Evolutionary conservation across 208 protist genomes (phyloP).

Genomic region (Wallacemonas rigidus): DNA sequence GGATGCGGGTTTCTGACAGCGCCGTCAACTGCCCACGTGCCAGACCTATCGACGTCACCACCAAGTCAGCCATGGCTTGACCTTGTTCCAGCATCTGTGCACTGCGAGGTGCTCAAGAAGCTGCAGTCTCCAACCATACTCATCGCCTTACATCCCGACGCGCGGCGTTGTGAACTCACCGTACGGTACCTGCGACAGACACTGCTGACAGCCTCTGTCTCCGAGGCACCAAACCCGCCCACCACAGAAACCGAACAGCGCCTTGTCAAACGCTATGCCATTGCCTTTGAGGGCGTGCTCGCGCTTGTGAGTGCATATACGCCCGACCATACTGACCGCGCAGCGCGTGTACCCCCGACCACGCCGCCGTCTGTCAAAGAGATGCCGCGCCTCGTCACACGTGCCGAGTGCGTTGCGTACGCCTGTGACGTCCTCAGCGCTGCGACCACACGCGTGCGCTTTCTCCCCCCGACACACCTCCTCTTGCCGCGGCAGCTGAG

Average conservation of each 20-base stretch:
- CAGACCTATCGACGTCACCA: too few species aligned
- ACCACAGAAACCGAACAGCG: background rate
- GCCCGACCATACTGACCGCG: background rate
- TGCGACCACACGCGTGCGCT: slow-evolving; percentile 24
- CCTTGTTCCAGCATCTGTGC: slow-evolving; percentile 29
- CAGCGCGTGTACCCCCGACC: background rate
- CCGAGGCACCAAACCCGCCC: too few species aligned
- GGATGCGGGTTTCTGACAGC: background rate
- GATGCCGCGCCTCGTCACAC: background rate
- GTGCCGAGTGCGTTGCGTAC: slow-evolving; percentile 3
- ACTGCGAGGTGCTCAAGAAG: slow-evolving; percentile 37
- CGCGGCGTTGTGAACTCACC: slow-evolving; percentile 32
- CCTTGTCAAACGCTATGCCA: slow-evolving; percentile 8
- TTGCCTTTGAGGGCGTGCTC: slow-evolving; percentile 29
- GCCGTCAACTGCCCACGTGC: background rate
- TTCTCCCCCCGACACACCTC: slow-evolving; percentile 50
- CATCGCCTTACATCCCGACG: background rate
- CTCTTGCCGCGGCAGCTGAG: slow-evolving; percentile 56
- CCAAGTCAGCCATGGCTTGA: background rate
- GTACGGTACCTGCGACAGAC: slow-evolving; percentile 27
- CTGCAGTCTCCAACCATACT: slow-evolving; percentile 16
- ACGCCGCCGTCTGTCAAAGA: background rate
- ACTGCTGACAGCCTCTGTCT: too few species aligned
- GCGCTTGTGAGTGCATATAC: slow-evolving; percentile 10
- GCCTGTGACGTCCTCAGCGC: slow-evolving; percentile 17